phyloP scores from a whole-genome alignment of 2,329 filamentous ascomycete species.

The Teratosphaeria viscida region DNA sequence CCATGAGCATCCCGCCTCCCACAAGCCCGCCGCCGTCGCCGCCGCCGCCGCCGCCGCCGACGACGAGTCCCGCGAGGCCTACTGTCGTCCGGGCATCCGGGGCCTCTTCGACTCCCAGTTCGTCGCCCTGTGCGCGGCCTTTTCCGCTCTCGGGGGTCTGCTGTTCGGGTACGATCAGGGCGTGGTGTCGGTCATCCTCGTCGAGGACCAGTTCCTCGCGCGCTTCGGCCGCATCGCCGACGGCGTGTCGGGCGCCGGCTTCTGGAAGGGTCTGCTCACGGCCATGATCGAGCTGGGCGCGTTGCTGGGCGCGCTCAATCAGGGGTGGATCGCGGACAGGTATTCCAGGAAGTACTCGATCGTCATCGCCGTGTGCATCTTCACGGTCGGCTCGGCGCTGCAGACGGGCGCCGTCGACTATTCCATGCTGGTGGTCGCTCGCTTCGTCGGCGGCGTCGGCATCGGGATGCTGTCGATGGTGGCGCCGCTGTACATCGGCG shows the following conservation, averaged over 20 bases:
- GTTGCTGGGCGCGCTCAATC: conserved; percentile 25
- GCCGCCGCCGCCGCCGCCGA: no score
- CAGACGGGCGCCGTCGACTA: conserved; percentile 22
- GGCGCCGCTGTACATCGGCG: conserved; percentile 29
- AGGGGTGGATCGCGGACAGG: conserved; percentile 30
- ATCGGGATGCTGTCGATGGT: conserved; percentile 27
- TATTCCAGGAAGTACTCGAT: conserved; percentile 36
- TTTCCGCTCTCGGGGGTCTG: conserved; percentile 34
- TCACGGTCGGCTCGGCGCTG: conserved; percentile 37
- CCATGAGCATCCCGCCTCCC: neutral
- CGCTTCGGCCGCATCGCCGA: conserved; percentile 26
- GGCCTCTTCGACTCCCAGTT: conserved; percentile 41
- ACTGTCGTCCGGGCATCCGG: conserved; percentile 25
- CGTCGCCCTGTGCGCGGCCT: conserved; percentile 39
- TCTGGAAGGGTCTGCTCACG: conserved; percentile 33
- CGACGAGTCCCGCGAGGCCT: conserved; percentile 12
- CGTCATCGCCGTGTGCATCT: conserved; percentile 30
- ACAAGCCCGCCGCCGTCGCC: conserved; percentile 1
- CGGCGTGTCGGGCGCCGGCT: conserved; percentile 16
- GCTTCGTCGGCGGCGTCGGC: conserved; percentile 24
- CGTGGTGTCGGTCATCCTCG: conserved; percentile 30
- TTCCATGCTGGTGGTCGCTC: conserved; percentile 21
- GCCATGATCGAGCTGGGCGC: conserved; percentile 35
- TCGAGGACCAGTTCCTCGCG: conserved; percentile 36
- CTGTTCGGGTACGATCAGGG: conserved; percentile 36